Conservation (phyloP, 1,284 basidiomycete species). For the Ceratobasidium sp. region DNA sequence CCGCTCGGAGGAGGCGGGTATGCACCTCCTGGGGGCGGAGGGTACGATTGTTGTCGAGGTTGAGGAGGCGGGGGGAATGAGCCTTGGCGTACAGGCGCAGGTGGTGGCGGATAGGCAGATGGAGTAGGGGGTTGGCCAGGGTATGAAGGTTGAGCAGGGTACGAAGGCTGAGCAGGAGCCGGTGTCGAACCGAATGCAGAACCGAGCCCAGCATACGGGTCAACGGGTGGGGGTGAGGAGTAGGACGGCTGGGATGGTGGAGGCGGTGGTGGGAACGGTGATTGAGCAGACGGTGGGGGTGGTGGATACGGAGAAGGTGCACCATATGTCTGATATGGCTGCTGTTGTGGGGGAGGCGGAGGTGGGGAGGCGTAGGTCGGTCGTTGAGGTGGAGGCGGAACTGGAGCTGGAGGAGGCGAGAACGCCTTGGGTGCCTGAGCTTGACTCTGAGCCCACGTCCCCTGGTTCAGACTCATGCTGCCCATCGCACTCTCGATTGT, state of each 20-base stretch:
- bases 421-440: slow-evolving; percentile 38
- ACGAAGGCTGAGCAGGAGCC: slow-evolving; percentile 45
- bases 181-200: slow-evolving; percentile 1
- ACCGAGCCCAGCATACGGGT: slow-evolving; percentile 41
- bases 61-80: slow-evolving; percentile 48
- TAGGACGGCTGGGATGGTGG: slow-evolving; percentile 43
- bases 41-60: slow-evolving; percentile 25
- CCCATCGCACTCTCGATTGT: slow-evolving; percentile 56
- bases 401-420: slow-evolving; percentile 42
- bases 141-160: slow-evolving; percentile 46
- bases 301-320: slow-evolving; percentile 36
- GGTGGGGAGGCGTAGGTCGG: slow-evolving; percentile 37
- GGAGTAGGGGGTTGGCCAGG: slow-evolving; percentile 43
- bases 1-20: background rate
- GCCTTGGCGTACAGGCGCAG: slow-evolving; percentile 48
- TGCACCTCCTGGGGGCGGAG: background rate
- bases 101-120: slow-evolving; percentile 37
- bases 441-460: slow-evolving; percentile 12
- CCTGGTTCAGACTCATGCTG: slow-evolving; percentile 9
- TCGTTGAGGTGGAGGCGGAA: slow-evolving; percentile 39
- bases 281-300: slow-evolving; percentile 46
- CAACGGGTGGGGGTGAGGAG: slow-evolving; percentile 35
- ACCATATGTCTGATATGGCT: slow-evolving; percentile 2
- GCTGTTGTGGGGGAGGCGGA: slow-evolving; percentile 7
- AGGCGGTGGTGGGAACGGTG: slow-evolving; percentile 51